A percentile compares a stretch with the other conserved stretches of the same genome.
Conservation (phyloP, 768 basidiomycete genomes). For the Leccinum pellstonianum region DNA sequence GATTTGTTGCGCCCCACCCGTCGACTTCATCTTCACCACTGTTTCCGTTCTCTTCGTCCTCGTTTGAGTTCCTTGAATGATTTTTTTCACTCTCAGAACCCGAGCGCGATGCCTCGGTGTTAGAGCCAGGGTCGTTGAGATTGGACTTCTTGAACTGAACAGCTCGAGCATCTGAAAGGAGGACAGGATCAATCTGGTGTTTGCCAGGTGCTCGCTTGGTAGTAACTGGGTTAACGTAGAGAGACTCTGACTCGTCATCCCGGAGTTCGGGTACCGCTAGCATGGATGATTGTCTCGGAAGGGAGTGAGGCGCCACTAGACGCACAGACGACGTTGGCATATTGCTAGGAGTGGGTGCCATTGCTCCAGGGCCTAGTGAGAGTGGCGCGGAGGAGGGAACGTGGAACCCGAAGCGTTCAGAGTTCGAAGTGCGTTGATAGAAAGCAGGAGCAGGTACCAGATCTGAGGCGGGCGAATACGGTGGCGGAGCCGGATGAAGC, state of each 20-base stretch:
- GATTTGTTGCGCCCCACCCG: not conserved
- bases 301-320: not conserved
- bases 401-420: not conserved
- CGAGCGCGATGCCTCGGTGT: not conserved
- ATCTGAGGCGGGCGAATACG: not conserved
- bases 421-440: not conserved
- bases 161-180: not conserved
- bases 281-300: not conserved
- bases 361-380: too few relatives aligned
- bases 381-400: not conserved
- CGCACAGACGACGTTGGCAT: too few relatives aligned
- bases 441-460: not conserved
- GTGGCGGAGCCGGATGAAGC: not conserved
- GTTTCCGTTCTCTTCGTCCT: not conserved
- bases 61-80: not conserved
- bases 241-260: not conserved
- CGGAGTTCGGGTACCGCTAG: not conserved
- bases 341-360: not conserved
- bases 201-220: not conserved
- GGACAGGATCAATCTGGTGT: not conserved
- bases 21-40: not conserved
- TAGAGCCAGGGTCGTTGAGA: not conserved
- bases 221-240: not conserved
- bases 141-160: too few relatives aligned
- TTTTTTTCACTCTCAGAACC: not conserved